A percentile compares a stretch with the other conserved stretches of the same genome.
phyloP scores from a whole-genome alignment of 2,329 filamentous ascomycete species.

The Nemania sp. region DNA sequence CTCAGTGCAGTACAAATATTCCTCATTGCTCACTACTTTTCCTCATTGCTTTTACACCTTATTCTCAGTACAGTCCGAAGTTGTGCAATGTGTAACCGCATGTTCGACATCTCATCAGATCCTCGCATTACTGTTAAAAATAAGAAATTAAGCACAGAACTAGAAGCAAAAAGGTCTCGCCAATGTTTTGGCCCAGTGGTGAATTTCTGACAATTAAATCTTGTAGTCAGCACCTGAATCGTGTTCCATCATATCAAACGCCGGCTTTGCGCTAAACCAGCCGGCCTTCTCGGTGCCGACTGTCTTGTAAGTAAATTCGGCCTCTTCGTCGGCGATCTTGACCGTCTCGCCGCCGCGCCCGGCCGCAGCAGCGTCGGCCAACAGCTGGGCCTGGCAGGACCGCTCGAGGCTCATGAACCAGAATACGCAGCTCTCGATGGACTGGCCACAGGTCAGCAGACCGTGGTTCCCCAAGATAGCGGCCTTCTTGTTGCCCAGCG shows the following conservation, averaged over 20 bases:
- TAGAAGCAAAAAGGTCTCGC: too few species aligned
- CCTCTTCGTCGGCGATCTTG: slow-evolving; percentile 70
- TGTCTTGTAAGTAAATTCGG: slow-evolving; percentile 66
- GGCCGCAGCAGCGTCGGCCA: slow-evolving; percentile 62
- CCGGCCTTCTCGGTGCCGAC: slow-evolving; percentile 65
- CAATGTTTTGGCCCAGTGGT: too few species aligned
- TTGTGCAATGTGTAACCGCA: too few species aligned
- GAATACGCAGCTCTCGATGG: slow-evolving; percentile 55
- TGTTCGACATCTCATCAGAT: too few species aligned
- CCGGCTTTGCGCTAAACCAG: slow-evolving; percentile 71
- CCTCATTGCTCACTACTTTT: too few species aligned
- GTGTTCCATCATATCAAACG: slow-evolving; percentile 62
- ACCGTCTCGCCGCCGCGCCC: slow-evolving; percentile 66
- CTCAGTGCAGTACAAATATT: too few species aligned
- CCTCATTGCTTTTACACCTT: too few species aligned
- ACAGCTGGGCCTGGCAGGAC: slow-evolving; percentile 51
- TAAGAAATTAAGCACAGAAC: not conserved
- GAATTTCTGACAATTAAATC: too few species aligned
- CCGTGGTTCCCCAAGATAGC: slow-evolving; percentile 60
- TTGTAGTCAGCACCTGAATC: slow-evolving; percentile 32
- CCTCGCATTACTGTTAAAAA: too few species aligned
- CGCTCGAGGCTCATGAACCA: slow-evolving; percentile 58
- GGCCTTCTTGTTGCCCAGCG: slow-evolving; percentile 54
- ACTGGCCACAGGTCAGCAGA: slow-evolving; percentile 53
- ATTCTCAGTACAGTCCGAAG: too few species aligned